Evolutionary conservation across 2,329 filamentous ascomycete genomes (phyloP).

Genomic region (Lasiodiplodia gonubiensis): DNA sequence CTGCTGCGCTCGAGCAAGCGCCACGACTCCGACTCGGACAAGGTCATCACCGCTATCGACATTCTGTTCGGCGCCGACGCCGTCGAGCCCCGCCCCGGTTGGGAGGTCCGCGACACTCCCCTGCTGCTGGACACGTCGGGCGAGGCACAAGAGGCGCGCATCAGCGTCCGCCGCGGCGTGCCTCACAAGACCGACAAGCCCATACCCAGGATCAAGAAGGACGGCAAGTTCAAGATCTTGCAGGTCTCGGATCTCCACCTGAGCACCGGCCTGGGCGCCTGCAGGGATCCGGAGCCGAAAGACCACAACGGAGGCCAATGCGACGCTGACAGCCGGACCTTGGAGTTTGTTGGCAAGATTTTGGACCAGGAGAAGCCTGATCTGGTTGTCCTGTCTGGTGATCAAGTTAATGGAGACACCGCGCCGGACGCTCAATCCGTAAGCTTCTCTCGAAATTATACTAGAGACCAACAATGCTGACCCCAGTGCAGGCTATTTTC

Average conservation of each 20-base stretch:
- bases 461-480: conserved; percentile 1
- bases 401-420: conserved; percentile 94
- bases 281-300: conserved; percentile 83
- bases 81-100: conserved; percentile 84
- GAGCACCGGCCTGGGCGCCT: conserved; percentile 84
- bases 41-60: conserved; percentile 80
- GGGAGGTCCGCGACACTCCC: conserved; percentile 77
- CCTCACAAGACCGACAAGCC: conserved; percentile 70
- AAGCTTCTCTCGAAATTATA: conserved; percentile 37
- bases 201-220: conserved; percentile 77
- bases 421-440: conserved; percentile 88
- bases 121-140: conserved; percentile 71
- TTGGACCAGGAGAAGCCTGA: conserved; percentile 94
- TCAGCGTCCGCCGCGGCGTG: conserved; percentile 78
- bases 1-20: conserved; percentile 74
- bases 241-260: conserved; percentile 94
- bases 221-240: conserved; percentile 96
- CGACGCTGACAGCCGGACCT: conserved; percentile 87
- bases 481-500: conserved; percentile 72
- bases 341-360: conserved; percentile 84
- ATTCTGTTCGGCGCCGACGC: conserved; percentile 90
- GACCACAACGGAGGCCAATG: conserved; percentile 76
- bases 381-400: conserved; percentile 87
- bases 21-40: conserved; percentile 75
- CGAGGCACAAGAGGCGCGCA: conserved; percentile 70